Evolutionary conservation across 495 filamentous ascomycete species (phyloP), one percentile per base, ranked within the genome.

Genomic region (Margaritispora aquatica): DNA sequence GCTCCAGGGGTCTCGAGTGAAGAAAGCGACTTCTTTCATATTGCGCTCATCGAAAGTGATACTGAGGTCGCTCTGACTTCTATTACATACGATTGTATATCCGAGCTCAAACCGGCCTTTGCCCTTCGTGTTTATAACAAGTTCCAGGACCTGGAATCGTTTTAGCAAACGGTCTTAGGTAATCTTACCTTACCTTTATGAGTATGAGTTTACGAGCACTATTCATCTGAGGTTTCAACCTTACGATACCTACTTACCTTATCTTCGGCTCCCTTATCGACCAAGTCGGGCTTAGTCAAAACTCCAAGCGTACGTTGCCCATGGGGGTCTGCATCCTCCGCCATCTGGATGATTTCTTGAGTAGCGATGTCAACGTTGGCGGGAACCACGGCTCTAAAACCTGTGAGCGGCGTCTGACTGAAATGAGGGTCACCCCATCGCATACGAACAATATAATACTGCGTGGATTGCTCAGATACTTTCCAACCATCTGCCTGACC

Each of bases 391-490:
- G 80, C 75, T 34, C n/a, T n/a, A n/a, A n/a, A n/a, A n/a, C n/a
- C n/a, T n/a, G n/a, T n/a, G n/a, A n/a, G n/a, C n/a, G n/a, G n/a
- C n/a, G n/a, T n/a, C n/a, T n/a, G 0, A n/a, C n/a, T n/a, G n/a
- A n/a, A n/a, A n/a, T n/a, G n/a, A n/a, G n/a, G n/a, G n/a, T n/a
- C n/a, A n/a, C n/a, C n/a, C n/a, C n/a, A n/a, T n/a, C n/a, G n/a
- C n/a, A n/a, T n/a, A n/a, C n/a, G n/a, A n/a, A n/a, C n/a, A 88
- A 70, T 26, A 87, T 84, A 36, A 84, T 68, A 1, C 80, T 79
- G 1, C 83, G 74, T 2, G 63, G 64, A 52, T 84, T 77, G 24
- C 63, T 62, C 60, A 85, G 85, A 47, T 86, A 85, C 0, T 60
- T 61, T 4, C 70, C 59, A 0, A 86, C 82, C 78, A 88, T 80